Conservation (phyloP, 192 early-diverging fungal species). For the Linnemannia exigua region DNA sequence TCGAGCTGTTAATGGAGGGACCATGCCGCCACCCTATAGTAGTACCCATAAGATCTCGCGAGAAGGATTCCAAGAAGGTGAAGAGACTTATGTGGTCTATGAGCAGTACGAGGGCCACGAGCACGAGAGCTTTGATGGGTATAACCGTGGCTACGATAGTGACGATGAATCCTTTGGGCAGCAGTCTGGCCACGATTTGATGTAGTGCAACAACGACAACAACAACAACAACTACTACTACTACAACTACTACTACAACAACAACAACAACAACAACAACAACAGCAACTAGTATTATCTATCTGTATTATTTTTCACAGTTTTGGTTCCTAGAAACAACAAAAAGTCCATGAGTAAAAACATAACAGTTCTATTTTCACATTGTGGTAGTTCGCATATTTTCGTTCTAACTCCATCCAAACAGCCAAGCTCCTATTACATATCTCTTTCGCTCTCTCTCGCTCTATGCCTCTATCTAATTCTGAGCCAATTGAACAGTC, state of each 20-base stretch:
- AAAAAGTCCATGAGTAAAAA: background rate
- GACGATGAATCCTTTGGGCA: slow-evolving; percentile 43
- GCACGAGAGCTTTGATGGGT: slow-evolving; percentile 32
- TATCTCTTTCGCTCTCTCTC: background rate
- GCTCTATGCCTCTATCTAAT: background rate
- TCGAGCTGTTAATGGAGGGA: slow-evolving; percentile 4
- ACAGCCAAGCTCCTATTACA: background rate
- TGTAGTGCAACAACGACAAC: background rate
- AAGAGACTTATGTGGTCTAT: slow-evolving; percentile 34
- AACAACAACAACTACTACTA: background rate
- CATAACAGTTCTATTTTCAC: background rate
- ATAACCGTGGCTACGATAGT: slow-evolving; percentile 23
- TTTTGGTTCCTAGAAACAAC: background rate
- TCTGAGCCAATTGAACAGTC: slow-evolving; percentile 61
- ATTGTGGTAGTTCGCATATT: background rate
- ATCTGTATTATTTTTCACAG: background rate
- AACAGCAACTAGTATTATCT: background rate
- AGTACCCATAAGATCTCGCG: slow-evolving; percentile 17
- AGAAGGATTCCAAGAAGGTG: slow-evolving; percentile 39
- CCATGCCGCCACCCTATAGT: background rate
- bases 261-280: background rate
- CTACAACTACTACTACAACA: background rate
- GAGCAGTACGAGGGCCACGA: slow-evolving; percentile 28
- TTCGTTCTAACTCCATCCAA: too few relatives aligned
- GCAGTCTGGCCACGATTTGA: slow-evolving; percentile 10